Conservation (phyloP, 495 filamentous ascomycete genomes). For the Penicillium canariense region DNA sequence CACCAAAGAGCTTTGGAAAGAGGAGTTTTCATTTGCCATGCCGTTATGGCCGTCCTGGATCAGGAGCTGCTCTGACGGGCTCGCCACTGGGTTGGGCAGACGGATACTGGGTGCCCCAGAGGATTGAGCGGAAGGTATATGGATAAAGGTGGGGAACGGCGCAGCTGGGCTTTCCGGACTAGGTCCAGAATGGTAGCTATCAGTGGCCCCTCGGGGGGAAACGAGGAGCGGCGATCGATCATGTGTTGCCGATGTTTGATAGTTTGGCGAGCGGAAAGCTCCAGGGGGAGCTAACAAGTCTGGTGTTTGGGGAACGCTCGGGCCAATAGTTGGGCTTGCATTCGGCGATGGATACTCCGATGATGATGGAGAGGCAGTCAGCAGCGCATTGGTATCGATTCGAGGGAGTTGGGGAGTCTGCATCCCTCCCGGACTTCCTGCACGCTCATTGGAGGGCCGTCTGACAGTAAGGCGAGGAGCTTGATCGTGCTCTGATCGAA, state of each 20-base stretch:
- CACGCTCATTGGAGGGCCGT: constrained; percentile 31
- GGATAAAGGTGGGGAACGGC: constrained; percentile 52
- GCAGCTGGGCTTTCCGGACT: constrained; percentile 33
- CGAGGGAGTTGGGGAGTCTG: constrained; percentile 15
- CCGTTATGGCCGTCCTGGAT: constrained; percentile 30
- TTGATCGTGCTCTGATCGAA: constrained; percentile 16
- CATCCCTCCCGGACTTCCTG: background rate
- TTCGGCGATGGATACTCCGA: constrained; percentile 29
- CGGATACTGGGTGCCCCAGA: constrained; percentile 53
- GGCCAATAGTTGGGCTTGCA: constrained; percentile 15
- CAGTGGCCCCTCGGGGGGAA: constrained; percentile 32
- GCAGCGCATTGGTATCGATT: constrained; percentile 18
- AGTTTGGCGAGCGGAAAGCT: constrained; percentile 37
- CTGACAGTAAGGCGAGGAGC: constrained; percentile 31
- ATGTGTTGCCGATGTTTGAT: constrained; percentile 22
- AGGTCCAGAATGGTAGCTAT: constrained; percentile 8
- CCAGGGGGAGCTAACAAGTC: constrained; percentile 38
- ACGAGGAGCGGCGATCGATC: constrained; percentile 30
- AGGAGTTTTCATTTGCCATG: constrained; percentile 12
- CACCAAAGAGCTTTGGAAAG: constrained; percentile 20
- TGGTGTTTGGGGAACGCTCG: constrained; percentile 21
- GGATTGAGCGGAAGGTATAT: constrained; percentile 41
- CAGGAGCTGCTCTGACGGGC: constrained; percentile 47
- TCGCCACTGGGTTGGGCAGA: constrained; percentile 45
- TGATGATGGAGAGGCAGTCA: constrained; percentile 40